A percentile compares a stretch with the other conserved stretches of the same genome.
These are phyloP conservation scores for Cadophora sp. DNA, from an alignment of 2,329 filamentous ascomycete species.

Conservation along the genomic window DNA sequence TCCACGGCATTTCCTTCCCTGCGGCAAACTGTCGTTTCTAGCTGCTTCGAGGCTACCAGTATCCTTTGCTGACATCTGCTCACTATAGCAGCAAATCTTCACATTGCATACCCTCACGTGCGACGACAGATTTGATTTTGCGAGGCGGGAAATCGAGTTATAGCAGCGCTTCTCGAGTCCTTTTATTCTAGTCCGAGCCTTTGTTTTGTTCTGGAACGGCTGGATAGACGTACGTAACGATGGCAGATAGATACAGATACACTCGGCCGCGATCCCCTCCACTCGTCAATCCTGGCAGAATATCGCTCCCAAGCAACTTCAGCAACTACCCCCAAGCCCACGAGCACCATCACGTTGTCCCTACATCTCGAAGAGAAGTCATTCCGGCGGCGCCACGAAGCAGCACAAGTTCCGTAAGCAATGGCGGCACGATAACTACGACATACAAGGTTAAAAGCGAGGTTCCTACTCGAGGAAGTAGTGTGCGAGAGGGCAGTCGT, in stretches of 20 bases:
- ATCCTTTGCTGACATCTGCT: slow-evolving; percentile 18
- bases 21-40: neutral
- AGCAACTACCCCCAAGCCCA: slow-evolving; percentile 23
- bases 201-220: neutral
- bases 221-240: neutral
- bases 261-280: slow-evolving; percentile 51
- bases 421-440: slow-evolving; percentile 52
- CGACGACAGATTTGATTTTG: slow-evolving; percentile 25
- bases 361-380: slow-evolving; percentile 47
- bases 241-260: slow-evolving; percentile 21
- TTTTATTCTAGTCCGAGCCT: neutral
- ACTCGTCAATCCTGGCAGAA: slow-evolving; percentile 56
- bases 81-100: slow-evolving; percentile 8
- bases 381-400: slow-evolving; percentile 46
- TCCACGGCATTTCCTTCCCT: neutral
- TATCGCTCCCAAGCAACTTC: slow-evolving; percentile 57
- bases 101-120: slow-evolving; percentile 25
- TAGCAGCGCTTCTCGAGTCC: neutral
- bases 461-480: slow-evolving; percentile 53
- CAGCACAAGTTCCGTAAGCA: slow-evolving; percentile 42
- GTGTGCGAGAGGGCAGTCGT: slow-evolving; percentile 55
- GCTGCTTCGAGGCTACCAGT: slow-evolving; percentile 8
- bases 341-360: slow-evolving; percentile 59
- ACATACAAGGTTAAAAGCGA: slow-evolving; percentile 65
- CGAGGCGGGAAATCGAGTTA: neutral